phyloP scores from a whole-genome alignment of 1,284 basidiomycete genomes.

The Irpex sp. region DNA sequence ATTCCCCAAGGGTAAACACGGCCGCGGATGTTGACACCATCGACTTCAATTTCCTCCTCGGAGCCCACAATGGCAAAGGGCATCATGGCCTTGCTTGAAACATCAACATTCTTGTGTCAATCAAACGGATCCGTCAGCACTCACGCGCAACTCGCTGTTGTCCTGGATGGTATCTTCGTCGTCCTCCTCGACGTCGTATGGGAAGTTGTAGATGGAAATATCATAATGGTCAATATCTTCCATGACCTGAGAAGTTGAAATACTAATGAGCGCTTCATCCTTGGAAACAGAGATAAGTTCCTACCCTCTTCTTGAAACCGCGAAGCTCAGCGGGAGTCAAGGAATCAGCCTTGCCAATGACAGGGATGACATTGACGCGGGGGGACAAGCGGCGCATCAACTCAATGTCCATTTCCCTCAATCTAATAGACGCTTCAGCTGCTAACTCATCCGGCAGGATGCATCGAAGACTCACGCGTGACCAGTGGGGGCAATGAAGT shows the following conservation, averaged over 20 bases:
- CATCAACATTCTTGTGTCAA: background rate
- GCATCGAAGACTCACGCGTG: conserved; percentile 54
- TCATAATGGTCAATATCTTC: conserved; percentile 99
- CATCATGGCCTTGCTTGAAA: conserved; percentile 62
- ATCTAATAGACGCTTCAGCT: conserved; percentile 38
- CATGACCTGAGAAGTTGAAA: conserved; percentile 70
- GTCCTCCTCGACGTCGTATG: conserved; percentile 98
- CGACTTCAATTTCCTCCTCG: conserved; percentile 93
- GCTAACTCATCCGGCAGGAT: background rate
- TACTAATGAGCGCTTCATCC: background rate
- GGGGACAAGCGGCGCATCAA: conserved; percentile 96
- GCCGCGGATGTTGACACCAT: conserved; percentile 89
- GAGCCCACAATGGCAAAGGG: conserved; percentile 98
- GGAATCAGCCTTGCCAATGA: conserved; percentile 96
- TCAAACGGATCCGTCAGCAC: conserved; percentile 17
- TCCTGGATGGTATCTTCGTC: conserved; percentile 99
- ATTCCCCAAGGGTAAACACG: conserved; percentile 98
- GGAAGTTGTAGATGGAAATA: conserved; percentile 99
- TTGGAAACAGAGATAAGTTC: conserved; percentile 19
- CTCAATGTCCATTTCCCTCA: conserved; percentile 99
- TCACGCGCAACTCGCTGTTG: conserved; percentile 89
- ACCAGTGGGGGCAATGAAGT: conserved; percentile 96
- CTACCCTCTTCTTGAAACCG: conserved; percentile 94
- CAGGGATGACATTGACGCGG: conserved; percentile 98
- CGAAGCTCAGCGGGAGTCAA: conserved; percentile 89